Conservation (phyloP, 73 alveolate species). For the Stentor coeruleus region DNA sequence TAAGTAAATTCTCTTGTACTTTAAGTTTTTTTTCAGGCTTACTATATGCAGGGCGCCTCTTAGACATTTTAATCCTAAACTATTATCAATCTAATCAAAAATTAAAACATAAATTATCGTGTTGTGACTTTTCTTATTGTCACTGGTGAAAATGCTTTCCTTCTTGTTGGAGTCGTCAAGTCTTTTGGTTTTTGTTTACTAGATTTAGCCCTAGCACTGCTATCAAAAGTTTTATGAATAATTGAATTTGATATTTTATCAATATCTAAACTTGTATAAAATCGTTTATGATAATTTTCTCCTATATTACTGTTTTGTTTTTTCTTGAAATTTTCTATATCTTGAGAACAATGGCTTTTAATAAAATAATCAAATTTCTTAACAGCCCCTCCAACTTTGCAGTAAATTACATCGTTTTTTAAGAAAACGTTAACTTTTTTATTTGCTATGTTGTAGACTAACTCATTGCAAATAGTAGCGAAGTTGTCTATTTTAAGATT, state of each 20-base stretch:
- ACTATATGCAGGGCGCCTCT: no score
- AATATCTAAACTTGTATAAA: not conserved
- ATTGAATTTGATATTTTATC: not conserved
- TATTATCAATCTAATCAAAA: no score
- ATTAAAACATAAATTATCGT: no score
- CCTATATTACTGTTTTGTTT: not conserved
- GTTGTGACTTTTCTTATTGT: no score
- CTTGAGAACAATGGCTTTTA: not conserved
- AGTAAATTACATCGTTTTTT: not conserved
- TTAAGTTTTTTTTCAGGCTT: no score
- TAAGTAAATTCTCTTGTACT: no score
- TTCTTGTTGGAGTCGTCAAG: not conserved
- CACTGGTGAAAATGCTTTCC: not conserved
- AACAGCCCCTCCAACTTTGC: not conserved
- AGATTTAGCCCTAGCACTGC: not conserved
- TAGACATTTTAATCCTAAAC: no score
- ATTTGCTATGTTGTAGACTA: not conserved
- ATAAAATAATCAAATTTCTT: not conserved
- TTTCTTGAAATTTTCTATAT: not conserved
- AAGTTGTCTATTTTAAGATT: not conserved
- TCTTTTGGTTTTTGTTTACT: not conserved
- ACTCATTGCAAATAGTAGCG: not conserved
- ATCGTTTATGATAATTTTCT: not conserved
- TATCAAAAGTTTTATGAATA: not conserved
- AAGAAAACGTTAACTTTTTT: not conserved